These are phyloP conservation scores for Amphibolis antarctica DNA, from an alignment of 106 monocot species.

Conservation along the genomic window DNA sequence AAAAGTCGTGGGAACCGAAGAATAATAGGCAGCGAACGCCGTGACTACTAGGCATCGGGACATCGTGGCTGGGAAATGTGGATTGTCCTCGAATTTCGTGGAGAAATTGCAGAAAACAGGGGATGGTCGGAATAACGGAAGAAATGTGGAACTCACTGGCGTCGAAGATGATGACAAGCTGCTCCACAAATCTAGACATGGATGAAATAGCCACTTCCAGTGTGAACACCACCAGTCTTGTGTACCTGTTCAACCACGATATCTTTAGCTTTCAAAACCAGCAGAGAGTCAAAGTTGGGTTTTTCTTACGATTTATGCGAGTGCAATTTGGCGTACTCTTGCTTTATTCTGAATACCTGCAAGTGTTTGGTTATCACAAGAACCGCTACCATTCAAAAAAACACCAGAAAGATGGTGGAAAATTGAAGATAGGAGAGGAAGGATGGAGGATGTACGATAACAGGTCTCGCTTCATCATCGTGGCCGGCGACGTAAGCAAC, in stretches of 20 bases:
- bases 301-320: conserved; percentile 81
- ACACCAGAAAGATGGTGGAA: not conserved
- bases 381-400: not conserved
- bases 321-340: conserved; percentile 74
- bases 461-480: conserved; percentile 82
- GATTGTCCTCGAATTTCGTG: not conserved
- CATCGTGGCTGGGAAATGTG: too few species aligned
- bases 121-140: not conserved
- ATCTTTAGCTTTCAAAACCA: not conserved
- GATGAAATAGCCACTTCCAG: conserved; percentile 74
- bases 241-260: conserved; percentile 22
- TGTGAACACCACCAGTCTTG: conserved; percentile 84
- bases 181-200: conserved; percentile 76
- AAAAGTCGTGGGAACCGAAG: not conserved
- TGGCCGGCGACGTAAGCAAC: conserved; percentile 80
- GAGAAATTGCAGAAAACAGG: not conserved
- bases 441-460: conserved; percentile 41
- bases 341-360: conserved; percentile 86
- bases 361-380: not conserved
- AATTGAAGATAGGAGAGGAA: not conserved
- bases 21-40: too few species aligned
- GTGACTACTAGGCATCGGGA: too few species aligned
- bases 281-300: not conserved
- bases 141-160: conserved; percentile 46
- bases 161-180: conserved; percentile 78